Evolutionary conservation across 371 early-diverging fungal species (phyloP).

Genomic region (Mycotypha africana): DNA sequence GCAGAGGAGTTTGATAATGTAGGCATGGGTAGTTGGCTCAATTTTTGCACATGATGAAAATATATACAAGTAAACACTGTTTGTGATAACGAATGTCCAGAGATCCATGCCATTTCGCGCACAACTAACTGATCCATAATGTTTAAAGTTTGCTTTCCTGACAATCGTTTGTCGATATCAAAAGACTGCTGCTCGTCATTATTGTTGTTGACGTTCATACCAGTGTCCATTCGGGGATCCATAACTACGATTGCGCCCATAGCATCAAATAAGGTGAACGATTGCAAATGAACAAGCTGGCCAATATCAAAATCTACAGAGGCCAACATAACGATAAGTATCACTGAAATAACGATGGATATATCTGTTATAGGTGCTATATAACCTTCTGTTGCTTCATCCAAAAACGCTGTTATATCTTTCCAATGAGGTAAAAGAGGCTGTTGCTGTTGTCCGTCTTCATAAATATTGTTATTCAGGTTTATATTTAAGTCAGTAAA

Average conservation of each 20-base stretch:
- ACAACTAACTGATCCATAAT: constrained; percentile 62
- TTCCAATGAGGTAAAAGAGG: constrained; percentile 34
- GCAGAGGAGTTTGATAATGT: constrained; percentile 5
- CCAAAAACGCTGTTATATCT: constrained; percentile 50
- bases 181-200: constrained; percentile 37
- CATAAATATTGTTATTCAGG: constrained; percentile 2
- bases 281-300: constrained; percentile 54
- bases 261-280: constrained; percentile 67
- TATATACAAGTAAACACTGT: constrained; percentile 70
- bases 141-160: constrained; percentile 50
- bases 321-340: too few relatives aligned
- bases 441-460: constrained; percentile 4
- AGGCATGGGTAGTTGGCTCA: constrained; percentile 24
- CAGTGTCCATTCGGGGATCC: constrained; percentile 83
- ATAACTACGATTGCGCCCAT: constrained; percentile 83
- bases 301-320: constrained; percentile 62
- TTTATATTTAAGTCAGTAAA: constrained; percentile 20
- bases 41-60: constrained; percentile 45
- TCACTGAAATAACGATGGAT: neutral
- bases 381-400: constrained; percentile 48
- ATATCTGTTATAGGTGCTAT: too few relatives aligned
- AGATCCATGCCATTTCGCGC: constrained; percentile 70
- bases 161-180: constrained; percentile 32
- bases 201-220: constrained; percentile 60
- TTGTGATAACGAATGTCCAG: constrained; percentile 68